Evolutionary conservation across 768 basidiomycete genomes (phyloP).

Genomic region (Collybiopsis confluens): DNA sequence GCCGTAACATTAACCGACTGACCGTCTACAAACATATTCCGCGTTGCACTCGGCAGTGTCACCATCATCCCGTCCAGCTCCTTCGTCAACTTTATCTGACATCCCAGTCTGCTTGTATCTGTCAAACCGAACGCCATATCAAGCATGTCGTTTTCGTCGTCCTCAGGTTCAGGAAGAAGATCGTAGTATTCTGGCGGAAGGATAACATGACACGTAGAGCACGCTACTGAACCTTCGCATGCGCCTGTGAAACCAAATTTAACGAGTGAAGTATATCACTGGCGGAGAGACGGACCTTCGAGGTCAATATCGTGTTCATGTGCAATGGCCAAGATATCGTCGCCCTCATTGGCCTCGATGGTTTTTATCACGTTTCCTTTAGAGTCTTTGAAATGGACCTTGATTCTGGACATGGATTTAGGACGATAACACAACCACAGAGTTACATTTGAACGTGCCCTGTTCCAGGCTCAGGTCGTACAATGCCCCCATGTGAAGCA

Average conservation of each 20-base stretch:
- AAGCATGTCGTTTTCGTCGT: constrained; percentile 98
- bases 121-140: constrained; percentile 97
- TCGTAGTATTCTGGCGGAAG: constrained; percentile 80
- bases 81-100: constrained; percentile 72
- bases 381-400: constrained; percentile 84
- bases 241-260: constrained; percentile 54
- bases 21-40: constrained; percentile 99
- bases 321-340: constrained; percentile 85
- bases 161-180: constrained; percentile 84
- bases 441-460: constrained; percentile 48
- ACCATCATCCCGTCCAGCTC: constrained; percentile 83
- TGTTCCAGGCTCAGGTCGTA: constrained; percentile 63
- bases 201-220: constrained; percentile 96
- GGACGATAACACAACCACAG: not conserved
- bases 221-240: constrained; percentile 95
- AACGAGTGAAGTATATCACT: not conserved
- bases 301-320: constrained; percentile 96
- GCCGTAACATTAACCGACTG: constrained; percentile 19
- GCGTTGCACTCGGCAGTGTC: constrained; percentile 84
- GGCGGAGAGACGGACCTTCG: constrained; percentile 63
- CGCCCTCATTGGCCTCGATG: constrained; percentile 90
- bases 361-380: constrained; percentile 83
- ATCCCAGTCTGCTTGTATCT: constrained; percentile 83
- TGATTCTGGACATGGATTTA: constrained; percentile 53
- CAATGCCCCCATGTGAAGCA: constrained; percentile 44